A percentile compares a stretch with the other conserved stretches of the same genome.
phyloP scores from a whole-genome alignment of 257 asterid species.

The Petunia secreta region DNA sequence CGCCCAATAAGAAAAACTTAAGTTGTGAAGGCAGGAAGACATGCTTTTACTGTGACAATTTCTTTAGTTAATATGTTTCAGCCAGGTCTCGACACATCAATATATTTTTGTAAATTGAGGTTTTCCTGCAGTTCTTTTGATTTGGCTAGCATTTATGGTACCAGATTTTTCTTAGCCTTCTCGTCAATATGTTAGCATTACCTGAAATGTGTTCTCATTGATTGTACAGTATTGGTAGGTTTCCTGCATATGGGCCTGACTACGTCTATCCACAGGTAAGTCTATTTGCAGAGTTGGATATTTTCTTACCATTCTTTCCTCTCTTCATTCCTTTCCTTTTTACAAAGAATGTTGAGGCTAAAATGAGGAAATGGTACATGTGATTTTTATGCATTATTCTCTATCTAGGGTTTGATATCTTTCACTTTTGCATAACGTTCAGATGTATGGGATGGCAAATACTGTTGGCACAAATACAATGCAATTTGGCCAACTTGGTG shows the following conservation, averaged over 20 bases:
- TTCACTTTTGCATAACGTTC: background rate
- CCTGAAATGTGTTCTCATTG: background rate
- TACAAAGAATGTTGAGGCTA: background rate
- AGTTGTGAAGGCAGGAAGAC: background rate
- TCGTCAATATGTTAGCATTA: background rate
- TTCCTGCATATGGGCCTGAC: conserved; percentile 26
- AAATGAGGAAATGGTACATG: background rate
- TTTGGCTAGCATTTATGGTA: background rate
- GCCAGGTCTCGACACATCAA: background rate
- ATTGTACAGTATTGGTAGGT: conserved; percentile 3
- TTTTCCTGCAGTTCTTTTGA: background rate
- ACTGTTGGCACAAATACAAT: conserved; percentile 27
- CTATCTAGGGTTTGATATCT: background rate
- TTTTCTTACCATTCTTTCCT: background rate
- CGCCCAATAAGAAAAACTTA: no score
- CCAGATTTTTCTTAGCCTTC: background rate
- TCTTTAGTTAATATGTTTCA: background rate
- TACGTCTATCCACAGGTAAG: conserved; percentile 21
- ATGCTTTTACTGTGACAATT: background rate
- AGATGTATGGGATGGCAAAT: conserved; percentile 27
- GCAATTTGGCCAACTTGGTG: conserved; percentile 25
- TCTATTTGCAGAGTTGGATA: background rate
- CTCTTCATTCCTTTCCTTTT: background rate
- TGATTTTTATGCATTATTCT: background rate
- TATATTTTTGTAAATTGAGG: conserved; percentile 9